Evolutionary conservation across 306 rosid species (phyloP), one percentile per base, ranked within the genome.

Genomic region (Sphenostylis stenocarpa): DNA sequence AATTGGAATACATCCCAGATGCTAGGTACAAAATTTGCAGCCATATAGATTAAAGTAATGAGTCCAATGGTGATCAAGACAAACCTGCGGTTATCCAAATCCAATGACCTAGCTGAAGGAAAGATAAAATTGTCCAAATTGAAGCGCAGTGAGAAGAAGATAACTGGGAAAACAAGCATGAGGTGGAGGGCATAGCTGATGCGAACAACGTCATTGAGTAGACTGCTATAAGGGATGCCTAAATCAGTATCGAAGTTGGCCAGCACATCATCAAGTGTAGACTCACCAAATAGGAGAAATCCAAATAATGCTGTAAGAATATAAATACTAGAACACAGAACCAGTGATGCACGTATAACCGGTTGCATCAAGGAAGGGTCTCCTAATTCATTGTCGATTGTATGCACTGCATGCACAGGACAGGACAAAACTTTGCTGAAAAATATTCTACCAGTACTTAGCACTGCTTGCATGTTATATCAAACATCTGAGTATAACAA

Each of bases 1-100:
- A 90, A 88, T 80, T 90, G 91, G 74, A 90, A 90, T 72, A 78
- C 93, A 65, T 75, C 83, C 91, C 91, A 88, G 67, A 90, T 90
- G 86, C 89, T 86, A 23, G 91, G 96, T 41, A 90, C 45, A 73
- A 90, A 88, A 77, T 86, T 86, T 83, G 93, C 91, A 34, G 89
- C 88, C 67, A 86, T 70, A 52, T 86, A 90, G 55, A 86, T 21
- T 3, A 85, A 64, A 61, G 71, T 28, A 52, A 86, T 60, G 69
- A 90, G 93, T 36, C 87, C 87, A 3, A 70, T 69, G 60, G 88
- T 90, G 77, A 80, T 80, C 66, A 43, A 80, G 36, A 72, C 70
- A 82, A 90, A 86, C 76, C 87, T 75, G 24, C 39, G 24, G 13
- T 72, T 80, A 55, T 81, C 84, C 20, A 45, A 72, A 52, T 67